These are phyloP conservation scores for Candida nemodendra DNA, from an alignment of 805 yeast species.

Conservation along the genomic window DNA sequence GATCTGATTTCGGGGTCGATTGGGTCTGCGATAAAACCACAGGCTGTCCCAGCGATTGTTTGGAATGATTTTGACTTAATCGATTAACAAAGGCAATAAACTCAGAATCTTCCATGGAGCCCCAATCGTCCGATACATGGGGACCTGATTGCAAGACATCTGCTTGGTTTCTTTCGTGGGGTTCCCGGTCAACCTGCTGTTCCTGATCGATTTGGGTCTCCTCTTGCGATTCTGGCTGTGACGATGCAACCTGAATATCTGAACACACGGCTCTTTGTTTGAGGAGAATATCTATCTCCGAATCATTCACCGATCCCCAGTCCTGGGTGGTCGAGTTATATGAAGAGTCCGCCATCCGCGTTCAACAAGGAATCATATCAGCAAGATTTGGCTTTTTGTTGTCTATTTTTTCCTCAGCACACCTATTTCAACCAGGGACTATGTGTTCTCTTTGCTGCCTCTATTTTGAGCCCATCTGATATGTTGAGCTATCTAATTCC, in stretches of 20 bases:
- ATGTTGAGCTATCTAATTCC: too few relatives aligned
- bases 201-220: slow-evolving; percentile 10
- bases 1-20: not conserved
- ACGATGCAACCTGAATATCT: slow-evolving; percentile 10
- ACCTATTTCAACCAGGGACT: too few relatives aligned
- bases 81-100: slow-evolving; percentile 36
- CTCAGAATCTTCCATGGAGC: slow-evolving; percentile 39
- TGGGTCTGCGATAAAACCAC: slow-evolving; percentile 11
- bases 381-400: too few relatives aligned
- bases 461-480: too few relatives aligned
- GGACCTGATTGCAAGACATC: not conserved
- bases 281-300: slow-evolving; percentile 17
- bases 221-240: slow-evolving; percentile 13
- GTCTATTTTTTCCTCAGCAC: too few relatives aligned
- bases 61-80: slow-evolving; percentile 29
- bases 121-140: slow-evolving; percentile 25
- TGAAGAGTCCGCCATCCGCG: slow-evolving; percentile 14
- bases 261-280: slow-evolving; percentile 3
- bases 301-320: slow-evolving; percentile 33
- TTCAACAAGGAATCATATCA: too few relatives aligned
- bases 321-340: slow-evolving; percentile 32
- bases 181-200: not conserved
- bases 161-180: not conserved
- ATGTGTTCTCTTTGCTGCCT: too few relatives aligned
- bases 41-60: slow-evolving; percentile 7